These are phyloP conservation scores for Cyberlindnera saturnus DNA, from an alignment of 805 yeast species.

Conservation along the genomic window DNA sequence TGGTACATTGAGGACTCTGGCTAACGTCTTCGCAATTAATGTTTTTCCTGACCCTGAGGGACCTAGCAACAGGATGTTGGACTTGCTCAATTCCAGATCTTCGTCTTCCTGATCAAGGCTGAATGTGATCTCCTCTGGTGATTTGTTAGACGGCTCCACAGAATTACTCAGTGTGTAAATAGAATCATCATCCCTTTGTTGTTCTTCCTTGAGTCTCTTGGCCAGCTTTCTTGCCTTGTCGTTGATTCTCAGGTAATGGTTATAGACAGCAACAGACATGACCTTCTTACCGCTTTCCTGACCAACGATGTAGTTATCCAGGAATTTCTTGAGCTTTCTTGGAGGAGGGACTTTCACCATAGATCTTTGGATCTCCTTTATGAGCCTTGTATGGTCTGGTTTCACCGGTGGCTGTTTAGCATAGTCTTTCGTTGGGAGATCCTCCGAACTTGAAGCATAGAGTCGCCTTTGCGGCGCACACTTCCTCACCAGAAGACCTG, in stretches of 20 bases:
- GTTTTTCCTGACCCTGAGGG: constrained; percentile 65
- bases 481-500: background rate
- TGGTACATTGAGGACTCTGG: constrained; percentile 46
- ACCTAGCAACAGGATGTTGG: constrained; percentile 50
- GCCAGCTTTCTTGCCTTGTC: constrained; percentile 32
- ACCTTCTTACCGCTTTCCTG: constrained; percentile 51
- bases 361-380: constrained; percentile 11
- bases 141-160: constrained; percentile 18
- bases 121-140: constrained; percentile 28
- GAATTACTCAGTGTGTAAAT: constrained; percentile 17
- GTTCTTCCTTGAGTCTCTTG: constrained; percentile 22
- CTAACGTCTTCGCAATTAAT: constrained; percentile 47
- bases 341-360: constrained; percentile 40
- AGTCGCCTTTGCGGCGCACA: background rate
- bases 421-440: background rate
- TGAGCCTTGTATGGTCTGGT: background rate
- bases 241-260: constrained; percentile 46
- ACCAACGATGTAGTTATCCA: constrained; percentile 50
- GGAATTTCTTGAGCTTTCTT: constrained; percentile 33
- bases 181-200: constrained; percentile 25
- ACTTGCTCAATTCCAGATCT: constrained; percentile 44
- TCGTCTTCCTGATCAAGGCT: constrained; percentile 27
- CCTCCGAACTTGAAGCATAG: background rate
- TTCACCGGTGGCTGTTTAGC: background rate
- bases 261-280: constrained; percentile 56